These are phyloP conservation scores for Salix udensis DNA, from an alignment of 345 rosid genomes.

Conservation along the genomic window DNA sequence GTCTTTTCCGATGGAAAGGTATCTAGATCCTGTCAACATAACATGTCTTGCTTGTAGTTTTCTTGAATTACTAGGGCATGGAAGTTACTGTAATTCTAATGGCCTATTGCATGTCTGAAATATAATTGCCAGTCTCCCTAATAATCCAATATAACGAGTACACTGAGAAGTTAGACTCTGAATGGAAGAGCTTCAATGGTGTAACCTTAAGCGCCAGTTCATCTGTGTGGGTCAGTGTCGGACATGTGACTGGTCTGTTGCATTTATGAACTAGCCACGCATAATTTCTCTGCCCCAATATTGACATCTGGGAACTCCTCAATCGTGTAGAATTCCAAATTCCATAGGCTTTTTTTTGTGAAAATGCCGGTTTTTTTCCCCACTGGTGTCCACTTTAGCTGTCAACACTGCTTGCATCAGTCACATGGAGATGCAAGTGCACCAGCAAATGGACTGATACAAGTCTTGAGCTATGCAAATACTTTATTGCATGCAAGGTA, in stretches of 20 bases:
- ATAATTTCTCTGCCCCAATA: background rate
- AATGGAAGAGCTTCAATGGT: background rate
- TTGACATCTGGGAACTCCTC: background rate
- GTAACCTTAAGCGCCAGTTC: background rate
- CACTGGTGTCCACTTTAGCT: background rate
- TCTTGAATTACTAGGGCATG: background rate
- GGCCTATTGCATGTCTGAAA: background rate
- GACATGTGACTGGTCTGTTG: background rate
- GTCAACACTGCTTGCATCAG: background rate
- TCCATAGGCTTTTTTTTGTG: background rate
- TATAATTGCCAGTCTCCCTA: background rate
- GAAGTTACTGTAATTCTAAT: background rate
- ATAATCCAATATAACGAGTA: background rate
- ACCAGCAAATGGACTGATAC: background rate
- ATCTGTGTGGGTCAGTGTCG: background rate
- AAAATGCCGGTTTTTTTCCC: background rate
- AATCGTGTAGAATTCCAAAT: background rate
- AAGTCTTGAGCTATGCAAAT: background rate
- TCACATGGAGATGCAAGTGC: background rate
- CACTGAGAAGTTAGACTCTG: background rate
- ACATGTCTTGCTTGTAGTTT: background rate
- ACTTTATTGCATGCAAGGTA: background rate
- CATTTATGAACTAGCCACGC: background rate
- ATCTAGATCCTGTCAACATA: background rate
- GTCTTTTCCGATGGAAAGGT: slow-evolving; percentile 59